phyloP scores from a whole-genome alignment of 371 early-diverging fungal genomes.

The Mucor sp. region DNA sequence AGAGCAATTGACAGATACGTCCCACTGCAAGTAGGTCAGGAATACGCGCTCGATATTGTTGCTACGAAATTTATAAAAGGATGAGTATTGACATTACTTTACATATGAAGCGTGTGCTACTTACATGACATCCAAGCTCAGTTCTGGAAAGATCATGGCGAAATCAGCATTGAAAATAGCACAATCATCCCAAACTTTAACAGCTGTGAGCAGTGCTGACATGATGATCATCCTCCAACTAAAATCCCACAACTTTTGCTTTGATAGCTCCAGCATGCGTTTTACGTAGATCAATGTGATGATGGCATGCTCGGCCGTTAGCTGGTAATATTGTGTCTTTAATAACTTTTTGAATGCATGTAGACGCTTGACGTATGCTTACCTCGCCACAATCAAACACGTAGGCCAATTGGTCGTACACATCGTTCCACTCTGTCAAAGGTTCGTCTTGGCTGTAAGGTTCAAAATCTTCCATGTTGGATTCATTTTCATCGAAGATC shows the following conservation, averaged over 20 bases:
- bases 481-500: constrained; percentile 27
- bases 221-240: constrained; percentile 80
- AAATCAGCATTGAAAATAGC: constrained; percentile 88
- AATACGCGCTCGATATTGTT: constrained; percentile 23
- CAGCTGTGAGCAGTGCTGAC: constrained; percentile 68
- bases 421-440: constrained; percentile 35
- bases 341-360: neutral
- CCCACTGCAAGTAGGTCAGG: constrained; percentile 19
- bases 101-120: neutral
- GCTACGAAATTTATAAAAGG: neutral
- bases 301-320: constrained; percentile 72
- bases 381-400: constrained; percentile 61
- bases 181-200: constrained; percentile 90
- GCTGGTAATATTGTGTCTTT: constrained; percentile 22
- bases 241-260: constrained; percentile 60
- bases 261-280: constrained; percentile 66
- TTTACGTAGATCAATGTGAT: constrained; percentile 76
- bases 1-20: constrained; percentile 21
- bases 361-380: constrained; percentile 8
- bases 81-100: neutral
- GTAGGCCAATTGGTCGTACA: constrained; percentile 43
- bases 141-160: constrained; percentile 73
- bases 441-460: constrained; percentile 21
- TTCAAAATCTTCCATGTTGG: neutral
- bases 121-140: constrained; percentile 28